Percentiles rank a stretch among this genome's conserved stretches.
These are phyloP conservation scores for Vickermania ingenoplastis DNA, from an alignment of 208 protist genomes.

Conservation along the genomic window DNA sequence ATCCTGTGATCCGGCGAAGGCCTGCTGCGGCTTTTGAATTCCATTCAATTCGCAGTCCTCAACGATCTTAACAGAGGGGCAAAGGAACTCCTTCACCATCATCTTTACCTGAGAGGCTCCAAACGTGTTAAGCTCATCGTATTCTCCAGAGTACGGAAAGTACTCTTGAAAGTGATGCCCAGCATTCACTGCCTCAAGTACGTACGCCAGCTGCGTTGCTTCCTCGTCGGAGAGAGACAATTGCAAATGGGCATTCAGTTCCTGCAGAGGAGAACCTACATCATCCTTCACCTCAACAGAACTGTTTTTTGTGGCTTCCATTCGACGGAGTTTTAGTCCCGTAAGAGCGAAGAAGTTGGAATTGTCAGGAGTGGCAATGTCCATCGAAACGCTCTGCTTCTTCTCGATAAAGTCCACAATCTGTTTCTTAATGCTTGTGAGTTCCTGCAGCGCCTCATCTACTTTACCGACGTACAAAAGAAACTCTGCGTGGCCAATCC, in stretches of 20 bases:
- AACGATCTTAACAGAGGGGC: conserved; percentile 25
- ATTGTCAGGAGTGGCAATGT: conserved; percentile 47
- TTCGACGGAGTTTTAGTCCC: conserved; percentile 46
- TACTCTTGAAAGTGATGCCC: conserved; percentile 78
- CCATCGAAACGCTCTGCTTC: conserved; percentile 14
- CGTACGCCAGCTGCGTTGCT: conserved; percentile 50
- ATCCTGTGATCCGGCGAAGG: conserved; percentile 61
- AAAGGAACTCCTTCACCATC: conserved; percentile 31
- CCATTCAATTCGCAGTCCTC: conserved; percentile 33
- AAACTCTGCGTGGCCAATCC: conserved; percentile 66
- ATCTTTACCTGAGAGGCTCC: conserved; percentile 15
- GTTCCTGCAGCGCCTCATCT: conserved; percentile 43
- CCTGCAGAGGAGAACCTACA: conserved; percentile 13
- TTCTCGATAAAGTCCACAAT: conserved; percentile 43
- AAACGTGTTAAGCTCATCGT: conserved; percentile 52
- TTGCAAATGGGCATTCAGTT: conserved; percentile 49
- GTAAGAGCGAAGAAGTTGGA: conserved; percentile 52
- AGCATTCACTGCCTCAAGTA: conserved; percentile 51
- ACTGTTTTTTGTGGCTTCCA: conserved; percentile 17
- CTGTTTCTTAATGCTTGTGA: conserved; percentile 43
- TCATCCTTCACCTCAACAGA: conserved; percentile 28
- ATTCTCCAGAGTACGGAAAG: conserved; percentile 49
- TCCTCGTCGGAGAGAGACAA: conserved; percentile 57
- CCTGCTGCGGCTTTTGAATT: conserved; percentile 38
- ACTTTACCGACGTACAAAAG: conserved; percentile 58